phyloP scores from a whole-genome alignment of 306 rosid species.

The Dicorynia guianensis region DNA sequence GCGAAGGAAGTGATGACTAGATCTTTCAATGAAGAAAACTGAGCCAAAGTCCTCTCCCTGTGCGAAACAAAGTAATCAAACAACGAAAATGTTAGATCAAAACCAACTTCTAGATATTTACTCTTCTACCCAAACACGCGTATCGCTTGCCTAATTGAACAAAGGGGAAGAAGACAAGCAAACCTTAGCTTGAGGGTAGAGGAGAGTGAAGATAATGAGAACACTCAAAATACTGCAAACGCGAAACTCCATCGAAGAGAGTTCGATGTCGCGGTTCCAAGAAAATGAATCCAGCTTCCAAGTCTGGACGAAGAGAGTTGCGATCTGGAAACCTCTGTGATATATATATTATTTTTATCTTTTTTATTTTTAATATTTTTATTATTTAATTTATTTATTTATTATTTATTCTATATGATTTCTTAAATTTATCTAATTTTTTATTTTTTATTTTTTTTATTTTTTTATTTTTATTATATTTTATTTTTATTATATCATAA shows the following conservation, averaged over 20 bases:
- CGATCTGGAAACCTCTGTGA: no score
- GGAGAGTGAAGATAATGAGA: constrained; percentile 35
- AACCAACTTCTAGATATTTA: constrained; percentile 25
- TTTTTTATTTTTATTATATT: no score
- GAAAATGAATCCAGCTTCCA: no score
- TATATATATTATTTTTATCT: no score
- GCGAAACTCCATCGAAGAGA: constrained; percentile 50
- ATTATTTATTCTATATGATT: no score
- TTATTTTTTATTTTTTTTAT: no score
- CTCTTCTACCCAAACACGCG: background rate
- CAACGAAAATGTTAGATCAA: constrained; percentile 44
- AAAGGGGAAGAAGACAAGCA: constrained; percentile 22
- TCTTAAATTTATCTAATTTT: no score
- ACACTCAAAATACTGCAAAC: constrained; percentile 42
- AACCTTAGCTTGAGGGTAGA: constrained; percentile 47
- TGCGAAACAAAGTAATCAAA: constrained; percentile 35
- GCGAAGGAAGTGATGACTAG: constrained; percentile 48
- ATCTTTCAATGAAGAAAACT: constrained; percentile 46
- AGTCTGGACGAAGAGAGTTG: no score
- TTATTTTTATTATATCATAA: no score
- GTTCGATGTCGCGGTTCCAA: constrained; percentile 38
- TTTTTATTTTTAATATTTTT: no score
- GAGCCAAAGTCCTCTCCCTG: constrained; percentile 57
- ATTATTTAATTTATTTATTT: no score
- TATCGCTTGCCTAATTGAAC: constrained; percentile 10